These are phyloP conservation scores for Platanthera guangdongensis DNA, from an alignment of 106 monocot genomes.

Conservation along the genomic window DNA sequence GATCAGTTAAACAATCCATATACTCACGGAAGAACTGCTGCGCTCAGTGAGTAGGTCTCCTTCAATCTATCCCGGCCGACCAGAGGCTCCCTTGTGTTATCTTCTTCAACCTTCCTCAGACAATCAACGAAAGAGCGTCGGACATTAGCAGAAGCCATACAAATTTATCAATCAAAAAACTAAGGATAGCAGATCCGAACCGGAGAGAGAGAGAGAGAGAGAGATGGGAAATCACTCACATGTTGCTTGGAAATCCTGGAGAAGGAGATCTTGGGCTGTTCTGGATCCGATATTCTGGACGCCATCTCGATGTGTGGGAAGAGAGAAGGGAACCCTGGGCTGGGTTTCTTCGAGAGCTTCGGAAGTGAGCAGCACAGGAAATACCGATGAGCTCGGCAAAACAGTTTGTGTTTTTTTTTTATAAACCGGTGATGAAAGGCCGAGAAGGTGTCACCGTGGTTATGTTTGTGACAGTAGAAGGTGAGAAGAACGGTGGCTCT, in stretches of 20 bases:
- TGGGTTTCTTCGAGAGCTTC: not conserved
- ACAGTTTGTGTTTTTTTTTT: no score
- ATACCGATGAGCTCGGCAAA: not conserved
- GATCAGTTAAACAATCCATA: not conserved
- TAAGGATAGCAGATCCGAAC: not conserved
- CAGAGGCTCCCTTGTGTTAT: constrained; percentile 36
- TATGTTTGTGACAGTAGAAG: no score
- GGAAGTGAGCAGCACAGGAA: not conserved
- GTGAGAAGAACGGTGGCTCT: no score
- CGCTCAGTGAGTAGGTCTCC: constrained; percentile 43
- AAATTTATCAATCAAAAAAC: not conserved
- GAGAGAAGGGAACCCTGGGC: not conserved
- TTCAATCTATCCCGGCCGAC: constrained; percentile 8
- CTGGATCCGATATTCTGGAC: constrained; percentile 4
- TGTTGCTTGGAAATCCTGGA: constrained; percentile 6
- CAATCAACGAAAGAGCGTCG: constrained; percentile 1
- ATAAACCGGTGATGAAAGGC: no score
- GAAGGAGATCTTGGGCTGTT: not conserved
- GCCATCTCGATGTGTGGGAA: not conserved
- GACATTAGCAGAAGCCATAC: not conserved
- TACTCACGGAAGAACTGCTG: constrained; percentile 60
- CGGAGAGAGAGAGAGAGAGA: not conserved
- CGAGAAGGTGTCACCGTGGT: no score
- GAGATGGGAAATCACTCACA: not conserved
- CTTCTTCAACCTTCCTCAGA: constrained; percentile 15